Conservation (phyloP, 2,329 filamentous ascomycete genomes). For the Arthrobotrys megalospora region DNA sequence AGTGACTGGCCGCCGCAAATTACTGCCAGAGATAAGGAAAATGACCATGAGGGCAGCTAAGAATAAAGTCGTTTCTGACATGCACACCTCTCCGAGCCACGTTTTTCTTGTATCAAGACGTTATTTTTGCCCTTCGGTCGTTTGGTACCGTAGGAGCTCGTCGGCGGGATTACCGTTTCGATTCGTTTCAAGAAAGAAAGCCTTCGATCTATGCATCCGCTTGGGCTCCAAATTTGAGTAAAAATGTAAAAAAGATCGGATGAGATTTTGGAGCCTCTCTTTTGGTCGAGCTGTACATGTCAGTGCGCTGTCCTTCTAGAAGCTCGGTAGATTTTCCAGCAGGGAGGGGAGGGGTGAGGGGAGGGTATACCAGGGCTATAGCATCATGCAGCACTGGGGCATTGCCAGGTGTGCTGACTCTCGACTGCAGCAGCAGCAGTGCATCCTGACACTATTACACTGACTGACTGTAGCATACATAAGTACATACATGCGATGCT, state of each 20-base stretch:
- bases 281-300: constrained; percentile 1
- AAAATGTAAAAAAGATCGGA: constrained; percentile 52
- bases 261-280: constrained; percentile 51
- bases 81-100: constrained; percentile 54
- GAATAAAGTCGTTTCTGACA: constrained; percentile 55
- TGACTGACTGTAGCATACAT: constrained; percentile 1
- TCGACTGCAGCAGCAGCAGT: constrained; percentile 42
- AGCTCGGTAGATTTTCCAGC: constrained; percentile 50
- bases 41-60: constrained; percentile 23
- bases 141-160: constrained; percentile 61
- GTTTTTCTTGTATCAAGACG: constrained; percentile 54
- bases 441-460: constrained; percentile 35
- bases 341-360: constrained; percentile 3
- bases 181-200: constrained; percentile 57
- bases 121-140: constrained; percentile 50
- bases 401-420: constrained; percentile 46
- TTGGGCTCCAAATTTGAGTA: constrained; percentile 32
- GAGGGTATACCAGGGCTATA: constrained; percentile 23
- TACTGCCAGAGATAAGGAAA: constrained; percentile 37
- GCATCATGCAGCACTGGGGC: constrained; percentile 46
- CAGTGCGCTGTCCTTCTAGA: constrained; percentile 46
- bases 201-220: constrained; percentile 51
- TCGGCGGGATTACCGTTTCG: constrained; percentile 59
- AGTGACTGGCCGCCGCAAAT: constrained; percentile 28
- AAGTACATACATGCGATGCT: constrained; percentile 35